These are phyloP conservation scores for Paracorniculantispora psalliotae DNA, from an alignment of 2,329 filamentous ascomycete species.

Conservation along the genomic window DNA sequence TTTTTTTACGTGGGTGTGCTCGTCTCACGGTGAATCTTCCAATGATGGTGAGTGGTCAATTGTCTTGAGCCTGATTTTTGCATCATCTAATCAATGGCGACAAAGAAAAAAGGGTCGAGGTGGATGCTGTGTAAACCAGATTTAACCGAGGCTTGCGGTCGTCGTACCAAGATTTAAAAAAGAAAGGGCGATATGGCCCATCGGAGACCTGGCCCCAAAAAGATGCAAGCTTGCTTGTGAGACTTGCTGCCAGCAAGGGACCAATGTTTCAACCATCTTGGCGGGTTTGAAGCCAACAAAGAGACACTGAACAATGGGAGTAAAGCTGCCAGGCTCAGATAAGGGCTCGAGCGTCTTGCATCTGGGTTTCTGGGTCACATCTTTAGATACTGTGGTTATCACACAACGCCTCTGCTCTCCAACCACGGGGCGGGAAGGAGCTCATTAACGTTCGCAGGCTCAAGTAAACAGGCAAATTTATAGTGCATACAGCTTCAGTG, in stretches of 20 bases:
- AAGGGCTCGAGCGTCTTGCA: not conserved
- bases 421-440: too few species aligned
- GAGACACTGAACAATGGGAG: too few species aligned
- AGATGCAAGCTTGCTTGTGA: not conserved
- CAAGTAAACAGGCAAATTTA: not conserved
- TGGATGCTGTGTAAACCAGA: not conserved
- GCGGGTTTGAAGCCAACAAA: not conserved
- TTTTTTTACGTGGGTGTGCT: too few species aligned
- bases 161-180: not conserved
- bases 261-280: not conserved
- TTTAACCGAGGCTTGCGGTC: not conserved
- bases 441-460: not conserved
- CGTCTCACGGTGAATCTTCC: too few species aligned
- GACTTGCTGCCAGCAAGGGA: not conserved
- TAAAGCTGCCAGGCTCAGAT: not conserved
- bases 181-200: too few species aligned
- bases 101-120: too few species aligned
- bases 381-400: too few species aligned
- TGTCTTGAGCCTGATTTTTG: too few species aligned
- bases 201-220: not conserved
- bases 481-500: constrained; percentile 10
- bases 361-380: not conserved
- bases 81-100: too few species aligned
- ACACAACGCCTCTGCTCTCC: too few species aligned
- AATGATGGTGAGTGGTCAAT: too few species aligned